Evolutionary conservation across 1,139 yeast genomes (phyloP), one percentile per base, ranked within the genome.

Genomic region (Suhomyces yuchorum): DNA sequence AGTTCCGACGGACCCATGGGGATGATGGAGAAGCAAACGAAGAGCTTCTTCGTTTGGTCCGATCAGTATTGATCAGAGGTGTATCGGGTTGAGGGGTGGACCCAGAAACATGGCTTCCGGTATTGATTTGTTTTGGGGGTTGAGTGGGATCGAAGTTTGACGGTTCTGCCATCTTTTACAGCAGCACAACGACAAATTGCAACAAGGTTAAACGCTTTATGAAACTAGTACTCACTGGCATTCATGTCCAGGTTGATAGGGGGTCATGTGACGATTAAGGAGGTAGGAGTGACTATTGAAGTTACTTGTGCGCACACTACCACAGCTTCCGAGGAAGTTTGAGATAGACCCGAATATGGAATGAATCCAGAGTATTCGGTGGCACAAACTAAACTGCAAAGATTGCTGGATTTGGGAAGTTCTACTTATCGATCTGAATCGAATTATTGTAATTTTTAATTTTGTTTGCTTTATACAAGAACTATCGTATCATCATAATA

Each of bases 1-100:
- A 80, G 56, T 81, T 77, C 46, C 89, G 68, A 52, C 87, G 71
- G 39, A 78, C 75, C 73, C 80, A 77, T 0, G 85, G 84, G 1
- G 85, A 78, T 7, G 80, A 70, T 1, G 78, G 56, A 3, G 77
- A 68, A 14, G 75, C 67, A 56, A 81, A 79, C 5, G 82, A 75
- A 2, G 82, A 75, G 34, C 63, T 56, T 38, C 77, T 59, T 51
- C 48, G 24, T 45, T 65, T 66, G 40, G 26, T 19, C 20, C 28
- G 20, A 36, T 57, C 53, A 14, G 60, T 56, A 17, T 59, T 65
- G 26, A 59, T 53, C 12, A 22, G 28, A 3, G 42, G 38, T 14
- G 42, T n/a, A 4, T 26, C 49, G n/a, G 22, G 20, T 23, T 36
- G 20, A 23, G 43, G 39, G 32, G 49, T 34, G 38, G 46, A 14